phyloP scores from a whole-genome alignment of 2,329 filamentous ascomycete genomes.

The Paracorniculantispora psalliotae region DNA sequence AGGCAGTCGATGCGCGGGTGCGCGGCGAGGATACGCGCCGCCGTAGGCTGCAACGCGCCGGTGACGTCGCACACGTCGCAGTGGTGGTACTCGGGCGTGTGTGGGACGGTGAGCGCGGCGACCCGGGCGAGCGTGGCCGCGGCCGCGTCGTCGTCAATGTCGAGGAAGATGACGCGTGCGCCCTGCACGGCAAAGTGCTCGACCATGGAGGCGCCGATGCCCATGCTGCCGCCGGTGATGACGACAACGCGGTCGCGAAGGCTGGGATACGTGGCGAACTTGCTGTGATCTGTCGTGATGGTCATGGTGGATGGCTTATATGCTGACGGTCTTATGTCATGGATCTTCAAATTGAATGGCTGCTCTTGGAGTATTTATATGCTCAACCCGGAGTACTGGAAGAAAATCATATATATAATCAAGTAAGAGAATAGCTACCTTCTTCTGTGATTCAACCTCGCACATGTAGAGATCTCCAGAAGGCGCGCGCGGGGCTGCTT shows the following conservation, averaged over 20 bases:
- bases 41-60: slow-evolving; percentile 23
- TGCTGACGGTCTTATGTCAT: neutral
- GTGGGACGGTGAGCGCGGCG: slow-evolving; percentile 14
- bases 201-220: slow-evolving; percentile 36
- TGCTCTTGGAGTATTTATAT: neutral
- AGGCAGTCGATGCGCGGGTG: slow-evolving; percentile 68
- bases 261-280: slow-evolving; percentile 30
- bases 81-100: slow-evolving; percentile 29
- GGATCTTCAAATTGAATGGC: neutral
- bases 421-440: no score
- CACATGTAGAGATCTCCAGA: neutral
- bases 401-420: no score
- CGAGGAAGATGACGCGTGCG: slow-evolving; percentile 35
- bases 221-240: slow-evolving; percentile 36
- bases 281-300: neutral
- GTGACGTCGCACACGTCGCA: slow-evolving; percentile 35
- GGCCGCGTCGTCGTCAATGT: slow-evolving; percentile 28
- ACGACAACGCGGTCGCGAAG: slow-evolving; percentile 31
- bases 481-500: neutral
- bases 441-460: neutral
- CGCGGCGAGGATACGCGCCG: slow-evolving; percentile 23
- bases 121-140: slow-evolving; percentile 20
- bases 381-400: no score
- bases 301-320: no score
- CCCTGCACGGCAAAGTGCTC: slow-evolving; percentile 35